A percentile compares a stretch with the other conserved stretches of the same genome.
phyloP scores from a whole-genome alignment of 164 flowering plant genomes.

The Umbellularia californica region DNA sequence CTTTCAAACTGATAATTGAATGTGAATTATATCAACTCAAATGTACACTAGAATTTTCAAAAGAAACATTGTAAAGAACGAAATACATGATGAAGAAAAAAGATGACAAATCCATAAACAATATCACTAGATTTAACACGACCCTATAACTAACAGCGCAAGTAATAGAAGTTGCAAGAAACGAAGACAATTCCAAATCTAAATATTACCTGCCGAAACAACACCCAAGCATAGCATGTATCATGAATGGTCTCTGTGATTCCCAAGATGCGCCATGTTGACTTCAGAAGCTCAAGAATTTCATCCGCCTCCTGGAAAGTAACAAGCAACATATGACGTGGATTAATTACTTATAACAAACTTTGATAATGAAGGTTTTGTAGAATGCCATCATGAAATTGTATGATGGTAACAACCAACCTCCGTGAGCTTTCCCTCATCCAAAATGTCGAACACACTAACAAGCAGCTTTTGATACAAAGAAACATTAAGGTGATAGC shows the following conservation, averaged over 20 bases:
- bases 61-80: neutral
- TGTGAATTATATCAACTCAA: too few relatives aligned
- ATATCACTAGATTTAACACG: neutral
- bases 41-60: too few relatives aligned
- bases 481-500: slow-evolving; percentile 87
- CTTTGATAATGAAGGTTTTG: neutral
- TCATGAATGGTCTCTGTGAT: slow-evolving; percentile 93
- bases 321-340: neutral
- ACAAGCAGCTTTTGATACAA: slow-evolving; percentile 87
- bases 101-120: neutral
- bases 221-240: slow-evolving; percentile 94
- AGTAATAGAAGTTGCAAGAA: neutral
- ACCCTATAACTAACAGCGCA: neutral
- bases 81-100: neutral
- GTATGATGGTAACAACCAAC: slow-evolving; percentile 32
- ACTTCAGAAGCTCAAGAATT: slow-evolving; percentile 91
- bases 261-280: slow-evolving; percentile 95
- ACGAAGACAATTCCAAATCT: neutral
- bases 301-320: slow-evolving; percentile 80
- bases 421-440: slow-evolving; percentile 96
- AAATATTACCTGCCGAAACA: slow-evolving; percentile 86
- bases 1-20: too few relatives aligned
- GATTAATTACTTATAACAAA: neutral
- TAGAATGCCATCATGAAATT: slow-evolving; percentile 1
- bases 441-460: slow-evolving; percentile 90